A percentile compares a stretch with the other conserved stretches of the same genome.
phyloP scores from a whole-genome alignment of 2,329 filamentous ascomycete genomes.

The Cadophora gregata region DNA sequence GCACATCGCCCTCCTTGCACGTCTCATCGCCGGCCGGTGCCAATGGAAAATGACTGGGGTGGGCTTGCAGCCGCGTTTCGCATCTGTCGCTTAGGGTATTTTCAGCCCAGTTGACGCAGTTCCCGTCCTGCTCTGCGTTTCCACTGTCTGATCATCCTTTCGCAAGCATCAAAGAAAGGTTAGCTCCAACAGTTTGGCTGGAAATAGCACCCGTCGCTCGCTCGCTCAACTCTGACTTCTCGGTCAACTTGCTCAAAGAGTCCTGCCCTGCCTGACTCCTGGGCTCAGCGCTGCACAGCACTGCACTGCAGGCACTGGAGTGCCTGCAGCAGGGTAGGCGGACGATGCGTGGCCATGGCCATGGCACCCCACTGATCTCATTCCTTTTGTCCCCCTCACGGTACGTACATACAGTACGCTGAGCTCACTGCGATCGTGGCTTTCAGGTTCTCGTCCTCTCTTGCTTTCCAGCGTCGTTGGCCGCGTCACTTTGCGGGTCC shows the following conservation, averaged over 20 bases:
- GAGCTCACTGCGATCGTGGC: background rate
- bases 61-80: constrained; percentile 25
- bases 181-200: constrained; percentile 11
- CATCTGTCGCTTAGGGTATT: constrained; percentile 18
- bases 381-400: background rate
- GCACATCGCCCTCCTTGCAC: constrained; percentile 6
- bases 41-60: background rate
- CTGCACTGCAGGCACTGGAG: background rate
- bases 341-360: constrained; percentile 5
- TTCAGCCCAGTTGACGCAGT: constrained; percentile 22
- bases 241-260: too few relatives aligned
- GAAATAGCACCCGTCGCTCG: constrained; percentile 19
- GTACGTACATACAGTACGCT: background rate
- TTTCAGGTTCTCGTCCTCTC: background rate
- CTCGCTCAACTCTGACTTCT: background rate
- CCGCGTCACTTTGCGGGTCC: constrained; percentile 28
- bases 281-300: background rate
- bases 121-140: constrained; percentile 21
- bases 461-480: constrained; percentile 14
- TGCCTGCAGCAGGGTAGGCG: background rate
- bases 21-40: constrained; percentile 18
- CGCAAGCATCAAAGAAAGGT: background rate
- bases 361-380: background rate
- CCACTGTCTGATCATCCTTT: constrained; percentile 24
- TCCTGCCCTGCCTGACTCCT: background rate